Evolutionary conservation across 2,329 filamentous ascomycete species (phyloP).

Genomic region (Sporothrix pallida): DNA sequence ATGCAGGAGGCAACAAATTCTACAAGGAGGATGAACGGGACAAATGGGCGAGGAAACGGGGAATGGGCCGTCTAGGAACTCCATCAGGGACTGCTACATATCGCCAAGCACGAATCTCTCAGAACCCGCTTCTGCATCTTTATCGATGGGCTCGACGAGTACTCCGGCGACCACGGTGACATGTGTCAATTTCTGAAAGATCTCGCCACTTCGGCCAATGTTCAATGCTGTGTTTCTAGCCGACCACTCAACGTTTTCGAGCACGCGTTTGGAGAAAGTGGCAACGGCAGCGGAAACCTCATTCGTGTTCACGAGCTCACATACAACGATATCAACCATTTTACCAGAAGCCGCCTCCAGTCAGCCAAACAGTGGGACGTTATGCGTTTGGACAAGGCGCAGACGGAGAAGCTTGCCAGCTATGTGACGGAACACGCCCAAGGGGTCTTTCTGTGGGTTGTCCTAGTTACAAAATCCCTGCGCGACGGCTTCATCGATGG

Average conservation of each 20-base stretch:
- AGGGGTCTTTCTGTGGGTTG: constrained; percentile 31
- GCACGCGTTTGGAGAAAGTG: too few species aligned
- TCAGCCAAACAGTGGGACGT: neutral
- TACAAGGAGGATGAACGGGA: too few species aligned
- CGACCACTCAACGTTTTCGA: too few species aligned
- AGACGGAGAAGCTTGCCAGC: constrained; percentile 45
- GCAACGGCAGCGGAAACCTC: too few species aligned
- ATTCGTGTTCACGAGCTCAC: too few species aligned
- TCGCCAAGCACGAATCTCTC: too few species aligned
- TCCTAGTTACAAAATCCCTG: constrained; percentile 13
- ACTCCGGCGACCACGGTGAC: neutral
- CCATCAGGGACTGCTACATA: too few species aligned
- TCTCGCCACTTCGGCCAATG: too few species aligned
- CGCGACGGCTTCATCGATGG: constrained; percentile 19
- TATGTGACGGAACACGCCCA: constrained; percentile 13
- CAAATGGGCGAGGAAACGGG: too few species aligned
- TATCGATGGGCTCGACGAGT: constrained; percentile 33
- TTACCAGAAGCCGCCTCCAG: constrained; percentile 35
- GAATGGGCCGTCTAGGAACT: too few species aligned
- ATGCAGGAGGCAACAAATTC: too few species aligned
- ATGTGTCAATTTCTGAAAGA: neutral
- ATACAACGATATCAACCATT: constrained; percentile 50
- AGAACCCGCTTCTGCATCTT: constrained; percentile 14
- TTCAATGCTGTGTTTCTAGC: too few species aligned
- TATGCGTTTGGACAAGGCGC: constrained; percentile 63